Evolutionary conservation across 257 asterid genomes (phyloP).

Genomic region (Marsdenia floribunda): DNA sequence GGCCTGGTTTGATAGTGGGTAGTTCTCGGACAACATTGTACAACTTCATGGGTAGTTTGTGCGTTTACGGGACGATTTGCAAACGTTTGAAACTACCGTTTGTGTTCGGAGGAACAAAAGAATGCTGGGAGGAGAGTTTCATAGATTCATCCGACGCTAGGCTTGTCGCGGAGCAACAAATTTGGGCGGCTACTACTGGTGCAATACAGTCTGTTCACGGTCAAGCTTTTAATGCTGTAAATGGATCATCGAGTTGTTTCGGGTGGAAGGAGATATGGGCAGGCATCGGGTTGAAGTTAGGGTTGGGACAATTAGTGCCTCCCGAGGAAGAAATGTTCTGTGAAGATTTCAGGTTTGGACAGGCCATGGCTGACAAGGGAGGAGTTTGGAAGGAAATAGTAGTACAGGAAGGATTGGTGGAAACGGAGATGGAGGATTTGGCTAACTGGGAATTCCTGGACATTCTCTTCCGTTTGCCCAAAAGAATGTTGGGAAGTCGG

Average conservation of each 20-base stretch:
- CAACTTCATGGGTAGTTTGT: slow-evolving; percentile 64
- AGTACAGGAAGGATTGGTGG: slow-evolving; percentile 40
- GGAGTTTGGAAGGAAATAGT: slow-evolving; percentile 67
- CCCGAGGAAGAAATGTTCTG: slow-evolving; percentile 21
- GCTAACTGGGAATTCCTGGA: slow-evolving; percentile 73
- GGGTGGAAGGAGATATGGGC: slow-evolving; percentile 74
- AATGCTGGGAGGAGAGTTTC: slow-evolving; percentile 74
- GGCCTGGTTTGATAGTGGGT: slow-evolving; percentile 78
- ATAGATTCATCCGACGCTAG: slow-evolving; percentile 75
- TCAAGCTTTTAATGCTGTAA: slow-evolving; percentile 55
- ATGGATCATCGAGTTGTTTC: slow-evolving; percentile 42
- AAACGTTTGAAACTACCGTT: slow-evolving; percentile 60
- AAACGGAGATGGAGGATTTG: slow-evolving; percentile 58
- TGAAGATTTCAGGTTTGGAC: slow-evolving; percentile 30
- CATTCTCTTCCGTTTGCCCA: slow-evolving; percentile 52
- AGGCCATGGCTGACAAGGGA: slow-evolving; percentile 50
- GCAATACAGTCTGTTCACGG: slow-evolving; percentile 22
- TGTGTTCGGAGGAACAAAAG: slow-evolving; percentile 60
- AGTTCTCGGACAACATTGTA: slow-evolving; percentile 45
- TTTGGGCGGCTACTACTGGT: slow-evolving; percentile 50
- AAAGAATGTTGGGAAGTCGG: slow-evolving; percentile 56
- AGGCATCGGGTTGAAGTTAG: slow-evolving; percentile 48
- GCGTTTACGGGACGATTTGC: slow-evolving; percentile 73
- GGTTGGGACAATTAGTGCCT: slow-evolving; percentile 15
- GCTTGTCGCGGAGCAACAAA: slow-evolving; percentile 77